Evolutionary conservation across 2,329 filamentous ascomycete species (phyloP), one percentile per base, ranked within the genome.

Genomic region (Sporothrix pallida): DNA sequence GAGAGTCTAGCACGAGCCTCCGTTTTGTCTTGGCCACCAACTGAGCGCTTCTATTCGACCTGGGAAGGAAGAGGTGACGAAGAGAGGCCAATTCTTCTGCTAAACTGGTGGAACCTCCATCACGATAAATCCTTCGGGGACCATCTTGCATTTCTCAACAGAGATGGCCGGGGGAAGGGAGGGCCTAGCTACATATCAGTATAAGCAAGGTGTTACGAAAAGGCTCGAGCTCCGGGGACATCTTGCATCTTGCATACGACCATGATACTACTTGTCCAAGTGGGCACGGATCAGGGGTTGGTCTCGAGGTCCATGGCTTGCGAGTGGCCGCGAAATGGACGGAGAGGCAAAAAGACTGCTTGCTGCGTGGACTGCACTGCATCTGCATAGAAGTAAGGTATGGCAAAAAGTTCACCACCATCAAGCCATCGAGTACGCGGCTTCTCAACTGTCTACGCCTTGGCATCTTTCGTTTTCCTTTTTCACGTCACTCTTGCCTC

Each of bases 111-210:
- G 17, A 3, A 17, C 17, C 60, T 17, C 37, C 60, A 42, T 63
- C 17, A 4, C 31, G 20, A 26, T 2, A 8, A 26, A 8, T 6
- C 3, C 23, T 67, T 46, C 12, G n/a, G 17, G 3, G n/a, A 15
- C 42, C 42, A 67, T 67, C 12, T 67, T 67, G 62, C 58, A 67
- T 26, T 48, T 48, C 48, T 67, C 42, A 48, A 9, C 42, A 46
- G 62, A 67, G n/a, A 67, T 23, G n/a, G 5, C 17, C 31, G 31
- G 31, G n/a, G 42, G 10, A 67, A 48, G 13, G n/a, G 3, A 48
- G 6, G 6, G 12, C 17, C 52, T 3, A 46, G 17, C 10, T 17
- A 48, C 20, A 37, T 37, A 37, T 37, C 23, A 20, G 52, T 37
- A 37, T 37, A 20, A 20, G 52, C 0, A 20, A 54, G 31, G 31